Evolutionary conservation across 768 basidiomycete species (phyloP).

Genomic region (Tulasnella sp.): DNA sequence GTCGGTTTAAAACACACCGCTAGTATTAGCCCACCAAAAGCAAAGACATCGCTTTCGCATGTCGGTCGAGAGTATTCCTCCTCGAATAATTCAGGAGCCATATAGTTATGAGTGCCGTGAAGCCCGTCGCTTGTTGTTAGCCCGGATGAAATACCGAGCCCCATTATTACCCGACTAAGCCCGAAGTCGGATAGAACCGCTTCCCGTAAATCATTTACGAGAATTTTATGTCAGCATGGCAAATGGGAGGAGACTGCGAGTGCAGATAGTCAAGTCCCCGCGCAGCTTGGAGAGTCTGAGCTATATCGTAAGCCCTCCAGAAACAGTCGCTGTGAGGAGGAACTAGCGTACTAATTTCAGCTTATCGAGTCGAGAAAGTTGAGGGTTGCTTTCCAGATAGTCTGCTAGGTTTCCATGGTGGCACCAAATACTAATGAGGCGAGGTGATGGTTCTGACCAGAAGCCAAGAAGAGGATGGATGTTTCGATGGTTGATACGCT

Average conservation of each 20-base stretch:
- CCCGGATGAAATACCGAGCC: neutral
- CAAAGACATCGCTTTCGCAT: slow-evolving; percentile 1
- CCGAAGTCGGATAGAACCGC: neutral
- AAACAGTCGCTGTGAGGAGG: neutral
- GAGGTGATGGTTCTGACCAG: neutral
- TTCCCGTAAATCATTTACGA: neutral
- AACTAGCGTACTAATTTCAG: neutral
- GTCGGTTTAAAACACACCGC: neutral
- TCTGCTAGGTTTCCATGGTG: neutral
- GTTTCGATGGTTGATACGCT: neutral
- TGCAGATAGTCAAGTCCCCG: neutral
- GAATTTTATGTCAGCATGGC: neutral
- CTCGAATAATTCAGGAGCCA: slow-evolving; percentile 13
- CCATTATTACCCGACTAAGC: neutral
- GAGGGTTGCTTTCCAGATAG: neutral
- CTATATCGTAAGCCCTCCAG: neutral
- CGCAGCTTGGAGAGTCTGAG: neutral
- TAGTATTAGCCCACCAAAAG: slow-evolving; percentile 12
- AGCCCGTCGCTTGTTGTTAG: neutral
- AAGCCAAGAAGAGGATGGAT: neutral
- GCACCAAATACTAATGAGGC: neutral
- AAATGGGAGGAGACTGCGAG: neutral
- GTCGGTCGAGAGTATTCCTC: neutral
- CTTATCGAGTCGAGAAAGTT: neutral
- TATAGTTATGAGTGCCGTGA: neutral